A percentile compares a stretch with the other conserved stretches of the same genome.
Conservation (phyloP, 768 basidiomycete species). For the Mycena epipterygia region DNA sequence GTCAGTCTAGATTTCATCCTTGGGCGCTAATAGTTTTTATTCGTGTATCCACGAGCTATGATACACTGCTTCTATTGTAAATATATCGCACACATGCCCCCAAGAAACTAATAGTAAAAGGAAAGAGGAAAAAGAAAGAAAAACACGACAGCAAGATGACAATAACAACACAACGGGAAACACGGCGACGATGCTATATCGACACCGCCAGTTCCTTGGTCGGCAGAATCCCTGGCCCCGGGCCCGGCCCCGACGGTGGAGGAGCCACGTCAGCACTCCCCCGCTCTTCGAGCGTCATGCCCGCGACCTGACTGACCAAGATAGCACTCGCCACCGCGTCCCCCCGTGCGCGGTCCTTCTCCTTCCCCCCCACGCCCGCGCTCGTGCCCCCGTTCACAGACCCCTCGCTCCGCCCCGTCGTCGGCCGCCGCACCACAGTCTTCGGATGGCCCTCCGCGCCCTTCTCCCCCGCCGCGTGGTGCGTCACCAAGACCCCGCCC, state of each 20-base stretch:
- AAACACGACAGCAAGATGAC: conserved; percentile 34
- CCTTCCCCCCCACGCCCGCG: conserved; percentile 5
- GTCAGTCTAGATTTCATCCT: too few relatives aligned
- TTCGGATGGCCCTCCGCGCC: conserved; percentile 7
- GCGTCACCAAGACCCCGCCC: conserved; percentile 35
- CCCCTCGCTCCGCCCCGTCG: conserved; percentile 14
- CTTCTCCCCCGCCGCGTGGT: conserved; percentile 13
- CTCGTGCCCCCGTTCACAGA: not conserved
- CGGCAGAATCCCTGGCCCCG: conserved; percentile 6
- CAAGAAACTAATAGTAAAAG: conserved; percentile 13
- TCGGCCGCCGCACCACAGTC: conserved; percentile 29
- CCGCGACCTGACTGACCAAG: conserved; percentile 30
- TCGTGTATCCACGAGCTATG: conserved; percentile 5
- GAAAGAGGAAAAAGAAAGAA: not conserved
- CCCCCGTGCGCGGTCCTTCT: conserved; percentile 23
- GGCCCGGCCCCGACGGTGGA: not conserved
- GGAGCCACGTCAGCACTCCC: not conserved
- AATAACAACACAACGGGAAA: not conserved
- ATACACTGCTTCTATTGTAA: conserved; percentile 27
- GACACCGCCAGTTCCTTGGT: conserved; percentile 18
- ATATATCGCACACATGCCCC: conserved; percentile 24
- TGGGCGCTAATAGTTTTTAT: not conserved
- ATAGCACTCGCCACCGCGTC: conserved; percentile 28
- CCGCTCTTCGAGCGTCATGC: conserved; percentile 32
- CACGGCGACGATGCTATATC: not conserved